Evolutionary conservation across 1,139 yeast species (phyloP).

Genomic region (Yamadazyma friedrichii): DNA sequence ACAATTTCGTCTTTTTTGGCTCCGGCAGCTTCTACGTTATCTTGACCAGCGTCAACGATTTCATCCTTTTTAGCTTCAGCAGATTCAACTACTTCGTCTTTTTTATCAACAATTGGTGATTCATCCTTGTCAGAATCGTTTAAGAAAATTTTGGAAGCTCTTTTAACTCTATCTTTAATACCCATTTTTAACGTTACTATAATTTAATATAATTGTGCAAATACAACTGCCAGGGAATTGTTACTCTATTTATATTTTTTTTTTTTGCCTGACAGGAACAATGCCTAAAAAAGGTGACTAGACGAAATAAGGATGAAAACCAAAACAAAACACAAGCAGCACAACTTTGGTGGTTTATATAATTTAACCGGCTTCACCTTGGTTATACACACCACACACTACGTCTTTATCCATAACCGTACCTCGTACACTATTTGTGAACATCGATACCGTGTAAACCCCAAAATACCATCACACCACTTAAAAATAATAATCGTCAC

Average conservation of each 20-base stretch:
- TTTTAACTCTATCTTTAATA: conserved; percentile 44
- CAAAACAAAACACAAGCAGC: conserved; percentile 1
- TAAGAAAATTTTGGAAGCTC: conserved; percentile 44
- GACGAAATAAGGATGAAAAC: conserved; percentile 6
- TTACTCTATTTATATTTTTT: conserved; percentile 10
- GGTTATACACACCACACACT: no score
- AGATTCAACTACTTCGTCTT: conserved; percentile 17
- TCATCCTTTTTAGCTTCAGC: conserved; percentile 11
- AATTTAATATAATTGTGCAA: no score
- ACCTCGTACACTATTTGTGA: no score
- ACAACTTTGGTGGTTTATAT: no score
- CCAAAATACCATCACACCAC: no score
- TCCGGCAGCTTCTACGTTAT: not conserved
- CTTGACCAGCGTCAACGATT: conserved; percentile 10
- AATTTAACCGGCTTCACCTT: no score
- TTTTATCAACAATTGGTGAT: conserved; percentile 17
- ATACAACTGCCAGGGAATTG: conserved; percentile 1
- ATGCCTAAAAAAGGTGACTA: conserved; percentile 1
- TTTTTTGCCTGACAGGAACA: not conserved
- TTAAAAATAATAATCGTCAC: no score
- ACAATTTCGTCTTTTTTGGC: conserved; percentile 13
- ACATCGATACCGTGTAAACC: no score
- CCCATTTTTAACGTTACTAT: conserved; percentile 26
- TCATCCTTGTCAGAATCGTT: conserved; percentile 32
- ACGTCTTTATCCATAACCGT: no score